Percentiles rank a stretch among this genome's conserved stretches.
These are phyloP conservation scores for Dipodascopsis uninucleata DNA, from an alignment of 805 yeast species.

Conservation along the genomic window DNA sequence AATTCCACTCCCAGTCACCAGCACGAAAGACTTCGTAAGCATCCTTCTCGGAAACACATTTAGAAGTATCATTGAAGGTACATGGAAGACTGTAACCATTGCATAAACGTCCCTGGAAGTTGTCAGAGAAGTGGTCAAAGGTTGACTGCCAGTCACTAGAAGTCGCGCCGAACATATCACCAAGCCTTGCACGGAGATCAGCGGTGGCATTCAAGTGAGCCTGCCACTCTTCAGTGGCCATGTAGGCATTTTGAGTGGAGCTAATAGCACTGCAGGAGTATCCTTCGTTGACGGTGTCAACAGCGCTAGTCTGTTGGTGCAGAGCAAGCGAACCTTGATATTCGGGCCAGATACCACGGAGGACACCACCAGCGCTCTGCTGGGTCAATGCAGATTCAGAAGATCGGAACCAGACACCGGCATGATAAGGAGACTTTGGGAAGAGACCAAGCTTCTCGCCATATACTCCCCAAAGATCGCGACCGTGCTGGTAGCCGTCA, in stretches of 20 bases:
- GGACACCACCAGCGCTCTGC: conserved; percentile 41
- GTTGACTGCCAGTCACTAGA: conserved; percentile 30
- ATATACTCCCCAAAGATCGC: conserved; percentile 40
- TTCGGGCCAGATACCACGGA: conserved; percentile 41
- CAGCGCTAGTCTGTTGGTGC: conserved; percentile 33
- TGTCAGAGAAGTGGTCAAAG: conserved; percentile 45
- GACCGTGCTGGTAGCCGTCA: conserved; percentile 43
- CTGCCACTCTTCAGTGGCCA: conserved; percentile 38
- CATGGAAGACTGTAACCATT: conserved; percentile 39
- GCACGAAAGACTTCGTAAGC: conserved; percentile 43
- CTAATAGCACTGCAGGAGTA: conserved; percentile 38
- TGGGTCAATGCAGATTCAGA: conserved; percentile 43
- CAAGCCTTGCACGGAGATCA: conserved; percentile 42
- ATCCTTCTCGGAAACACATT: conserved; percentile 34
- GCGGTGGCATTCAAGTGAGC: conserved; percentile 39
- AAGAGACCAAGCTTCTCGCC: conserved; percentile 37
- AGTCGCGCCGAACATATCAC: conserved; percentile 33
- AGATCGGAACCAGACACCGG: conserved; percentile 37
- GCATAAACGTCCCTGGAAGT: conserved; percentile 42
- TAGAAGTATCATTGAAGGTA: conserved; percentile 30
- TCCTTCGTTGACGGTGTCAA: conserved; percentile 41
- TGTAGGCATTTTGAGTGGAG: conserved; percentile 31
- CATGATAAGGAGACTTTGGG: conserved; percentile 38
- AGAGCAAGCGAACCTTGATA: conserved; percentile 34
- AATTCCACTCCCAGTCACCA: conserved; percentile 47